Evolutionary conservation across 352 stramenopile genomes (phyloP).

Genomic region (Halophytophthora batemanensis): DNA sequence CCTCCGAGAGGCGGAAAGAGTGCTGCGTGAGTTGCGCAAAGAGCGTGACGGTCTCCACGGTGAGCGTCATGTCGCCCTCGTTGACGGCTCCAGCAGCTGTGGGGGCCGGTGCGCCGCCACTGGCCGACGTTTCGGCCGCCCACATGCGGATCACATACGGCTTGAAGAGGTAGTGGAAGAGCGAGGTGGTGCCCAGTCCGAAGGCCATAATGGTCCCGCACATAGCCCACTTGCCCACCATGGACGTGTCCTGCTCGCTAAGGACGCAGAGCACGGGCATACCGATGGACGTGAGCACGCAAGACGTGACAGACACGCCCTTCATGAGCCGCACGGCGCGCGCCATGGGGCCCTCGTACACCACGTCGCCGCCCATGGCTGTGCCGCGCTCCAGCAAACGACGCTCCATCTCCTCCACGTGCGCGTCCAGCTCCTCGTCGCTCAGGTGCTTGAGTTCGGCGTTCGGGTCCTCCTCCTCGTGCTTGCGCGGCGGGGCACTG

Average conservation of each 20-base stretch:
- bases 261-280: constrained; percentile 78
- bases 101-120: constrained; percentile 1
- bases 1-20: constrained; percentile 63
- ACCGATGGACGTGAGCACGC: constrained; percentile 70
- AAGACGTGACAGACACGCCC: constrained; percentile 82
- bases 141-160: constrained; percentile 86
- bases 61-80: constrained; percentile 37
- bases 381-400: background rate
- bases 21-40: constrained; percentile 51
- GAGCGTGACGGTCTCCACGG: constrained; percentile 69
- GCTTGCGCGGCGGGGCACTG: too few species aligned
- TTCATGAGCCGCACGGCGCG: constrained; percentile 84
- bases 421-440: constrained; percentile 12
- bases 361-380: constrained; percentile 14
- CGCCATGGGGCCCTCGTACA: constrained; percentile 72
- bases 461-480: too few species aligned
- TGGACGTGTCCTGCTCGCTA: constrained; percentile 67
- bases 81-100: constrained; percentile 6
- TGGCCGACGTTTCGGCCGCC: constrained; percentile 20
- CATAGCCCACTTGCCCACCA: constrained; percentile 86
- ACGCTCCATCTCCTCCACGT: constrained; percentile 1
- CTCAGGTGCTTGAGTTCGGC: constrained; percentile 10
- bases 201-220: constrained; percentile 88
- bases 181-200: constrained; percentile 72
- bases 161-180: constrained; percentile 86